These are phyloP conservation scores for Phytophthora hybrid DNA, from an alignment of 352 stramenopile genomes.

Conservation along the genomic window DNA sequence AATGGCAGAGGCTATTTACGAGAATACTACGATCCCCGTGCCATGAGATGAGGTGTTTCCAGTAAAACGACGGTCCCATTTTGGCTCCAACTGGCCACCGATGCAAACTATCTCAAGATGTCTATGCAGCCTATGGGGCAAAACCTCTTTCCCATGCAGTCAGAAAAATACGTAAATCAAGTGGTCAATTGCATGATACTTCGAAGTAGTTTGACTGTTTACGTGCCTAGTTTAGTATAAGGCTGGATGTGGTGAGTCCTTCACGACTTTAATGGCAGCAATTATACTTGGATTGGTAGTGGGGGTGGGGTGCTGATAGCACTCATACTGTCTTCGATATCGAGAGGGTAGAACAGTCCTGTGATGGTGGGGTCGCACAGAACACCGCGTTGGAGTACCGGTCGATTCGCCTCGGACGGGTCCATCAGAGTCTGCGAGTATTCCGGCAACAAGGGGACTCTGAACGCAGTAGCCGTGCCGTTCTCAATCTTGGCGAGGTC, in stretches of 20 bases:
- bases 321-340: conserved; percentile 25
- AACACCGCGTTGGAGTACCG: conserved; percentile 3
- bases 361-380: neutral
- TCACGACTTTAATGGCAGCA: too few species aligned
- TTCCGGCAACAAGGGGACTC: neutral
- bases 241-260: too few species aligned
- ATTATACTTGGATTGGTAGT: neutral
- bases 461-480: conserved; percentile 11
- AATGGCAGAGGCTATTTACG: conserved; percentile 20
- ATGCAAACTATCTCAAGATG: too few species aligned
- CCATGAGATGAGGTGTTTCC: neutral
- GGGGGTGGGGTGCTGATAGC: conserved; percentile 15
- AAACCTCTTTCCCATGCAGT: too few species aligned
- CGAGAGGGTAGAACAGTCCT: conserved; percentile 26
- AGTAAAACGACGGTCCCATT: too few species aligned
- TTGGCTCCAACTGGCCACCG: neutral
- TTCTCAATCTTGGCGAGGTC: conserved; percentile 28
- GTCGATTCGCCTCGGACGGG: conserved; percentile 13
- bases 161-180: too few species aligned
- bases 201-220: too few species aligned
- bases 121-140: too few species aligned
- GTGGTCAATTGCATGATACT: too few species aligned
- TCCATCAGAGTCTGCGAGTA: conserved; percentile 30
- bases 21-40: neutral
- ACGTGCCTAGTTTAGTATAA: too few species aligned